phyloP scores from a whole-genome alignment of 495 filamentous ascomycete genomes.

The Hypomontagnella submonticulosa region DNA sequence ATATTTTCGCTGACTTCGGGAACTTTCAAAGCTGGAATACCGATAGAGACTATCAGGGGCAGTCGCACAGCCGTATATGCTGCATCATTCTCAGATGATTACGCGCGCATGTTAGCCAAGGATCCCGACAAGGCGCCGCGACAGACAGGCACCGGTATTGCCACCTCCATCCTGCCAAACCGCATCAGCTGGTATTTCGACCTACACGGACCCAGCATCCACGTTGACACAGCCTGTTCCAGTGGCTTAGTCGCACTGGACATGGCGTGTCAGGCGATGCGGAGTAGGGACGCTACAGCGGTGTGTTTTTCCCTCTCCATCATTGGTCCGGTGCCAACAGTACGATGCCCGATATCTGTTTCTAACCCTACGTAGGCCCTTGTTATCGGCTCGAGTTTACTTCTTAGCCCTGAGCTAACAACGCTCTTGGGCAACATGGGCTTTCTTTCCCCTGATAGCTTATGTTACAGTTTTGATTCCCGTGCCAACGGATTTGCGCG shows the following conservation, averaged over 20 bases:
- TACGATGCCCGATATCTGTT: background rate
- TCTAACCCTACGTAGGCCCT: slow-evolving; percentile 21
- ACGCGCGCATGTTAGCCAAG: background rate
- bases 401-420: background rate
- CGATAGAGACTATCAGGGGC: background rate
- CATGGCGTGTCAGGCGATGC: slow-evolving; percentile 20
- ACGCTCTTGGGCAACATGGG: background rate
- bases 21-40: background rate
- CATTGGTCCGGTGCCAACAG: background rate
- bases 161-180: slow-evolving; percentile 56
- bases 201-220: slow-evolving; percentile 50
- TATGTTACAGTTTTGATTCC: slow-evolving; percentile 65
- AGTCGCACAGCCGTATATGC: background rate
- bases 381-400: background rate
- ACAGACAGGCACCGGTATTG: slow-evolving; percentile 54
- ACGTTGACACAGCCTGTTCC: slow-evolving; percentile 47
- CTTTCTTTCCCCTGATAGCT: slow-evolving; percentile 50
- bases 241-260: slow-evolving; percentile 41
- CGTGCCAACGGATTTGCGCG: slow-evolving; percentile 67
- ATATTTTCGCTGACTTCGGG: background rate
- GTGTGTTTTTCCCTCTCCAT: background rate
- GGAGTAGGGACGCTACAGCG: background rate
- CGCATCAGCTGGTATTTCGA: slow-evolving; percentile 59
- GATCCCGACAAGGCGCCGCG: background rate
- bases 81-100: background rate